Conservation (phyloP, 1,284 basidiomycete species). For the Cutaneotrichosporon cyanovorans region DNA sequence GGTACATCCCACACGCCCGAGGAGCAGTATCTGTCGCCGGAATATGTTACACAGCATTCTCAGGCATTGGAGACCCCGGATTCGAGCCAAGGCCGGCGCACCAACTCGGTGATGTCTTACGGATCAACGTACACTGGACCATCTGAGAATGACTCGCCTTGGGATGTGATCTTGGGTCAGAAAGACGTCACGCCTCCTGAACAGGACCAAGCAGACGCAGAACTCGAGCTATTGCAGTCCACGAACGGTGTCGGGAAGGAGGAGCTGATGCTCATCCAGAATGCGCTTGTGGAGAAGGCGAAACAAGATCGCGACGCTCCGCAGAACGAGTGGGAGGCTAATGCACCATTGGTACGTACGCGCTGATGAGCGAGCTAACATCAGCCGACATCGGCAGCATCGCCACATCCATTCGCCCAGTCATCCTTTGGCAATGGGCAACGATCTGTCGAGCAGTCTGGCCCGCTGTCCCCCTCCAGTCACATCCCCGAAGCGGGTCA, state of each 20-base stretch:
- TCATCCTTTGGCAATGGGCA: no score
- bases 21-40: background rate
- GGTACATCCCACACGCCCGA: no score
- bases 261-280: conserved; percentile 30
- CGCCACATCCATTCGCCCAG: no score
- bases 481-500: no score
- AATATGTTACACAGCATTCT: no score
- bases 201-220: conserved; percentile 10
- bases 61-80: background rate
- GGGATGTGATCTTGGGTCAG: conserved; percentile 9
- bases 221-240: conserved; percentile 21
- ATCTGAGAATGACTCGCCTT: conserved; percentile 2
- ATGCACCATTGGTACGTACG: no score
- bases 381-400: no score
- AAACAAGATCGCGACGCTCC: no score
- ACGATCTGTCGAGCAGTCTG: no score
- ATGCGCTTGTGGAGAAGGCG: conserved; percentile 32
- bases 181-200: background rate
- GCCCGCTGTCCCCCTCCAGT: no score
- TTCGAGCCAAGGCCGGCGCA: background rate
- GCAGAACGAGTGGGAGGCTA: no score
- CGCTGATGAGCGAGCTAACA: no score
- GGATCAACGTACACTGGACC: conserved; percentile 11
- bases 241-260: conserved; percentile 32
- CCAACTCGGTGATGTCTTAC: conserved; percentile 3